Base-by-base conservation (phyloP, 2,329 filamentous ascomycete genomes). In the Plenodomus biglobosus region DNA sequence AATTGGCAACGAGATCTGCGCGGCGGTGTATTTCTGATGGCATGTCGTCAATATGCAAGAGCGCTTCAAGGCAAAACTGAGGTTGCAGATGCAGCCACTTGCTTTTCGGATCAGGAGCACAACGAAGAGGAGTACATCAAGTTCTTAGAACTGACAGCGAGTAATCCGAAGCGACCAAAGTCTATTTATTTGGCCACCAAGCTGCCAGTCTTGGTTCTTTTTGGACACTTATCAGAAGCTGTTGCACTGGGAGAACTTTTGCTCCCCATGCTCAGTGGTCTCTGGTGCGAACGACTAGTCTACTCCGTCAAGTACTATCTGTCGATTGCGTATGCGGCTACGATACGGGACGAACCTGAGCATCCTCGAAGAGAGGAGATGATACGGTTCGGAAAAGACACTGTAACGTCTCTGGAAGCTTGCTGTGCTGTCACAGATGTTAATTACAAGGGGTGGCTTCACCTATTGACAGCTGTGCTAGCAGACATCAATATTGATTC, bases 61-160 rank as follows among this genome's bases (percentile, higher is more conserved):
- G 86, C 88, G 18, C 72, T 92, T 17, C 86, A 90, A 65, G 88
- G 88, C 44, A 92, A 90, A 68, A 92, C 88, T 0, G 71, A 71
- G 10, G 71, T 72, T 2, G 69, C 73, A 10, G 73, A 79, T 8
- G 71, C 84, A 0, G 62, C 76, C 0, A 75, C 79, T 16, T 77
- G 91, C 10, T 80, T 92, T 75, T 82, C 78, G 35, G 88, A 92
- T 56, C 76, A 82, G n/a, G 77, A 83, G 38, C 88, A 92, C 61
- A 78, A 82, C 46, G 77, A 82, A 1, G 56, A 68, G 1, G 68
- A 85, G 78, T 78, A 79, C 70, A 39, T 88, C 80, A 43, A 72
- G 50, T 62, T 74, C 66, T 32, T 80, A 71, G 59, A 80, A 73
- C 35, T 77, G 69, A 68, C 62, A 15, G 68, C 75, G 1, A 75